Evolutionary conservation across 129 eudicot genomes (phyloP), one percentile per base, ranked within the genome.

Genomic region (Tagetes erecta): DNA sequence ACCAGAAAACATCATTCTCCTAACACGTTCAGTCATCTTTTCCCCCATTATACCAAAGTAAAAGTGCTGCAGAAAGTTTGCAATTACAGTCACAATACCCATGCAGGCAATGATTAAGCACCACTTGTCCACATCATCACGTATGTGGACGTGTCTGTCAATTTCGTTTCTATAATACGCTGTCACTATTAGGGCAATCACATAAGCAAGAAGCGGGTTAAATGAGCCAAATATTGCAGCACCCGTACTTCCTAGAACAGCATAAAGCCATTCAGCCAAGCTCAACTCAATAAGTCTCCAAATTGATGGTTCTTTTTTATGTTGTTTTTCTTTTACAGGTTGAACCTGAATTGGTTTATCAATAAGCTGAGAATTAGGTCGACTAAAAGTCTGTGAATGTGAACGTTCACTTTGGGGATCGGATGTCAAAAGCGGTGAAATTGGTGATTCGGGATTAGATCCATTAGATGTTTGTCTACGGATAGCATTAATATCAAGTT

Each of bases 1-100:
- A 90, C 98, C 98, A 74, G 98, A 93, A 82, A 93, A 93, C 98
- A 93, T 93, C 97, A 90, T 93, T 83, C 97, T 86, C 76, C 98
- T 78, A 66, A 93, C 96, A 65, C 98, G 87, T 86, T 90, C 97
- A 10, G 98, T 93, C 97, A 93, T 90, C 76, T 90, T 90, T 83
- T 93, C 98, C 34, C 98, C 98, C 98, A 93, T 93, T 67, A 93
- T 93, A 50, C 98, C 98, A 68, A 93, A 93, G 82, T 90, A 93
- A 67, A 93, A 93, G 78, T 93, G 98, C 84, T 90, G 97, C 85
- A 93, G 75, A 82, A 93, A 93, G 74, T 90, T 90, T 6, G 98
- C 98, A 49, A 93, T 79, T 74, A 93, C 92, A 40, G 96, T 93
- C 62, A 93, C 98, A 47, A 93, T 33, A 42, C 96, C 98, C 98